Evolutionary conservation across 2,329 filamentous ascomycete genomes (phyloP).

Genomic region (Elsinoe necatrix): DNA sequence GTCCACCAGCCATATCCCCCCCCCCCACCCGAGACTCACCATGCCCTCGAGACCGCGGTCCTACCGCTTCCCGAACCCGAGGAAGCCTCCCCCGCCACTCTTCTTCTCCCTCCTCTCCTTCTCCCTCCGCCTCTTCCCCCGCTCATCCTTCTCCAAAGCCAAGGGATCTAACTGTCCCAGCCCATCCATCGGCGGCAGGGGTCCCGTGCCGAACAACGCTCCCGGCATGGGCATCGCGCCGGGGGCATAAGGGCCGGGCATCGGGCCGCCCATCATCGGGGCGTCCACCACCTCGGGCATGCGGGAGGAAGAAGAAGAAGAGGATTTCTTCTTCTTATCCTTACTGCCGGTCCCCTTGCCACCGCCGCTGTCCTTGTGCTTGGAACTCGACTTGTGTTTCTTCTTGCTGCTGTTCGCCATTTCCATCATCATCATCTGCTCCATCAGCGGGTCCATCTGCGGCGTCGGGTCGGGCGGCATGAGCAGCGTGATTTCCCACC

Average conservation of each 20-base stretch:
- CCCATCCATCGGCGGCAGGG: not conserved
- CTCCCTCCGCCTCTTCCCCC: slow-evolving; percentile 4
- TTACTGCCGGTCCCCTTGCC: no score
- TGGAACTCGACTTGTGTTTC: slow-evolving; percentile 4
- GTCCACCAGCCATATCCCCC: no score
- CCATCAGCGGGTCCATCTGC: not conserved
- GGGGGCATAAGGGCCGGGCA: not conserved
- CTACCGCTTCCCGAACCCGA: slow-evolving; percentile 9
- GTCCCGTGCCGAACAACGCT: not conserved
- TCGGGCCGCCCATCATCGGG: not conserved
- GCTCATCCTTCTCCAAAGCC: slow-evolving; percentile 6
- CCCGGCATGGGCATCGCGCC: no score
- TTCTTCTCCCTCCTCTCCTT: not conserved
- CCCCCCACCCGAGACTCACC: no score
- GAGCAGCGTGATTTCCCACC: slow-evolving; percentile 42
- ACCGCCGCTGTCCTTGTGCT: not conserved
- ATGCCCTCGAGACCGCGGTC: no score
- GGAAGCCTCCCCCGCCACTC: not conserved
- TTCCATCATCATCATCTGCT: slow-evolving; percentile 11
- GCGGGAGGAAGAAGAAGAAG: no score
- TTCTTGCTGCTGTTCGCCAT: not conserved
- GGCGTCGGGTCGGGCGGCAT: slow-evolving; percentile 41
- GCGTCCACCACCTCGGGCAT: not conserved
- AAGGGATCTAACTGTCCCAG: not conserved
- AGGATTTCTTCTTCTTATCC: not conserved